Evolutionary conservation across 257 asterid genomes (phyloP).

Genomic region (Echites panduratus): DNA sequence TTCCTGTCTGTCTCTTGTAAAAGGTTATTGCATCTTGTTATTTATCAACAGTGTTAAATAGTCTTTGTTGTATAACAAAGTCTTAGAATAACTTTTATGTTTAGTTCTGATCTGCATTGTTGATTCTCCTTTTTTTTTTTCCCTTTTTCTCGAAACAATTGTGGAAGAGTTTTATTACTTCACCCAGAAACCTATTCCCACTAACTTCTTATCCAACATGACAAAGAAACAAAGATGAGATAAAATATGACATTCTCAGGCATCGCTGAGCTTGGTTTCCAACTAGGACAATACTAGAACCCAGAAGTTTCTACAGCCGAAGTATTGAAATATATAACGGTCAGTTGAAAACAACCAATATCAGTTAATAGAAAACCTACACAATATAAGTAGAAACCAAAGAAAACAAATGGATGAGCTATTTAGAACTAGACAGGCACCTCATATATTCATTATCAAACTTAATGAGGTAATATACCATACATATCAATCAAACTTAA

Average conservation of each 20-base stretch:
- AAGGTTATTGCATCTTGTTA: background rate
- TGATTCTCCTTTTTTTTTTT: background rate
- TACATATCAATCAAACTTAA: background rate
- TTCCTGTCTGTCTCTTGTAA: background rate
- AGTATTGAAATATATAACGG: background rate
- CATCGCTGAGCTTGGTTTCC: background rate
- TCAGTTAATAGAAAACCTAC: background rate
- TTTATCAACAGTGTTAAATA: background rate
- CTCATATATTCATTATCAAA: no score
- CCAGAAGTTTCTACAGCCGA: background rate
- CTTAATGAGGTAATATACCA: no score
- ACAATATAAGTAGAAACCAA: background rate
- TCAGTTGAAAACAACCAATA: background rate
- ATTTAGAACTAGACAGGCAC: background rate
- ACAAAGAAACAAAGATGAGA: background rate
- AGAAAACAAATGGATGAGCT: background rate
- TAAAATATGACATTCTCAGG: background rate
- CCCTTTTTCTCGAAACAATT: background rate
- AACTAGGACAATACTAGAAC: background rate
- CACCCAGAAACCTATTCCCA: background rate
- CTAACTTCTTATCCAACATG: background rate
- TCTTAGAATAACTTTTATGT: background rate
- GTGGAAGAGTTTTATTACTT: no score
- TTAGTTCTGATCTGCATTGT: background rate
- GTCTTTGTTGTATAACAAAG: background rate